A percentile compares a stretch with the other conserved stretches of the same genome.
These are phyloP conservation scores for Mycena amicta DNA, from an alignment of 768 basidiomycete genomes.

Conservation along the genomic window DNA sequence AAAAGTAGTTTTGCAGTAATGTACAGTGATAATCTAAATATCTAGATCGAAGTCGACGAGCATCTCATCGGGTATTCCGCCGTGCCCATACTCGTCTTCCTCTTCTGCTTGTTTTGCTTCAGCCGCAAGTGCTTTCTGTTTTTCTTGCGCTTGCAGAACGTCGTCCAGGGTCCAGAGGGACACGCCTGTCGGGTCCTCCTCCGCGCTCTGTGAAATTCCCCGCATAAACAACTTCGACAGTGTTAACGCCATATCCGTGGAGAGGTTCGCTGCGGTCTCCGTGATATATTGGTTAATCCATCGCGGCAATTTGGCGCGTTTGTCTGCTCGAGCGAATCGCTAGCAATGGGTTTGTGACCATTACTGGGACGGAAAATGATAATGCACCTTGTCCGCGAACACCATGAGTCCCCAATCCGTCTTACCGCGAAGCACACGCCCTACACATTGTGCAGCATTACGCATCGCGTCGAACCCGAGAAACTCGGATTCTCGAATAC, in stretches of 20 bases:
- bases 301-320: slow-evolving; percentile 91
- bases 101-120: slow-evolving; percentile 48
- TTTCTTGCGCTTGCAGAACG: slow-evolving; percentile 81
- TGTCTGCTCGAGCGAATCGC: slow-evolving; percentile 92
- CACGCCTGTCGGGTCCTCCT: slow-evolving; percentile 92
- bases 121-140: slow-evolving; percentile 68
- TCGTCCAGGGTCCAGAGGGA: slow-evolving; percentile 96
- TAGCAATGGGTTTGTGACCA: slow-evolving; percentile 31
- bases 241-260: slow-evolving; percentile 96
- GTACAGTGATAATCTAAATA: slow-evolving; percentile 19
- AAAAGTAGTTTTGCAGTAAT: slow-evolving; percentile 12
- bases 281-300: slow-evolving; percentile 99
- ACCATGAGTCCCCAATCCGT: slow-evolving; percentile 99
- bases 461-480: slow-evolving; percentile 99
- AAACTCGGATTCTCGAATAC: slow-evolving; percentile 98
- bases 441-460: slow-evolving; percentile 98
- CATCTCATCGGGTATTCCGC: slow-evolving; percentile 66
- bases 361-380: neutral
- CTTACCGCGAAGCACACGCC: slow-evolving; percentile 95
- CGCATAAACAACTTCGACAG: slow-evolving; percentile 96
- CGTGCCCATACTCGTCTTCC: slow-evolving; percentile 69
- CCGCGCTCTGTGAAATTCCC: slow-evolving; percentile 97
- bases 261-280: slow-evolving; percentile 96
- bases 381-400: slow-evolving; percentile 93
- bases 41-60: slow-evolving; percentile 65